Evolutionary conservation across 2,329 filamentous ascomycete species (phyloP).

Genomic region (Cryphonectria japonica): DNA sequence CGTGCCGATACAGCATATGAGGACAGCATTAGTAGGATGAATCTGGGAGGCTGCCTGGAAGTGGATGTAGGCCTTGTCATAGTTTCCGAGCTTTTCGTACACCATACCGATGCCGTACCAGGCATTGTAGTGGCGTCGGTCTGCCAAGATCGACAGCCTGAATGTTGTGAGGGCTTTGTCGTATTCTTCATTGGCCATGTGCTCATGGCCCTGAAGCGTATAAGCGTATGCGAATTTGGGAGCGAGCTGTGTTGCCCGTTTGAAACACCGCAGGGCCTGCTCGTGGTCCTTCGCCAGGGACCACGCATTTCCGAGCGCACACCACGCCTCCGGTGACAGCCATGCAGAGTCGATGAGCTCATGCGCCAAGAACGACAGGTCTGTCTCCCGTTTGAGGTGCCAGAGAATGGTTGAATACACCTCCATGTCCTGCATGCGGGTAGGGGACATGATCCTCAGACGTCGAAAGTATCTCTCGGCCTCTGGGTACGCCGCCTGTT

Average conservation of each 20-base stretch:
- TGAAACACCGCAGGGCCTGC: conserved; percentile 92
- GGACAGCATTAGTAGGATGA: conserved; percentile 90
- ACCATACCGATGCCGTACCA: conserved; percentile 89
- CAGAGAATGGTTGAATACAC: conserved; percentile 99
- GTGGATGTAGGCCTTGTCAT: conserved; percentile 88
- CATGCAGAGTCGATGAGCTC: conserved; percentile 86
- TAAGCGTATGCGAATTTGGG: conserved; percentile 93
- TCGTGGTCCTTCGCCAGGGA: conserved; percentile 92
- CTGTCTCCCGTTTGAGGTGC: conserved; percentile 91
- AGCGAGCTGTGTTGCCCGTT: conserved; percentile 87
- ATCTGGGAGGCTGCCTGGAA: conserved; percentile 87
- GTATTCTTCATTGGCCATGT: conserved; percentile 94
- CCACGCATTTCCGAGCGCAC: conserved; percentile 91
- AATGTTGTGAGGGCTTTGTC: conserved; percentile 92
- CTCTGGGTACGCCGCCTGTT: conserved; percentile 83
- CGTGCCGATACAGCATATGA: conserved; percentile 90
- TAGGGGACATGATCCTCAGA: conserved; percentile 78
- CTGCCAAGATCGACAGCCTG: conserved; percentile 80
- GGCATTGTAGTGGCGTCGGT: conserved; percentile 94
- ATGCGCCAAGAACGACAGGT: conserved; percentile 89
- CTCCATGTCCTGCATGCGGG: conserved; percentile 92
- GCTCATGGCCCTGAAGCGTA: conserved; percentile 93
- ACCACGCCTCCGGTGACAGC: conserved; percentile 94
- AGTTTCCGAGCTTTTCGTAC: conserved; percentile 88
- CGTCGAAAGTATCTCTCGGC: conserved; percentile 85